A percentile compares a stretch with the other conserved stretches of the same genome.
phyloP scores from a whole-genome alignment of 495 filamentous ascomycete species.

The Penicillium malachiteum region DNA sequence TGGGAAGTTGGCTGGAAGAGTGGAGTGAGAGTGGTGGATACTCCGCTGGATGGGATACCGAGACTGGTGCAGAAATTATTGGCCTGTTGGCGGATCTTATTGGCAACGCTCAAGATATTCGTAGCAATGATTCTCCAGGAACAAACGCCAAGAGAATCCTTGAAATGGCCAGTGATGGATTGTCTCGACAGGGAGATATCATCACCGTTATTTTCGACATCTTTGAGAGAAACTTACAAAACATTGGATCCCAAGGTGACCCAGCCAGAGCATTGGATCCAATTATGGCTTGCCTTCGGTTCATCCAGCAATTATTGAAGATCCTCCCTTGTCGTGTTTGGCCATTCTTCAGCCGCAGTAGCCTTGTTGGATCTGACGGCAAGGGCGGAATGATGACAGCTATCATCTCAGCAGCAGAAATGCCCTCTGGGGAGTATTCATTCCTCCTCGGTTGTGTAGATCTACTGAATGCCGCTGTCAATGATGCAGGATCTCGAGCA shows the following conservation, averaged over 20 bases:
- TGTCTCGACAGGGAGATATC: conserved; percentile 73
- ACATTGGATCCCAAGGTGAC: conserved; percentile 54
- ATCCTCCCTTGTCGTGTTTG: conserved; percentile 81
- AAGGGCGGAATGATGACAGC: conserved; percentile 70
- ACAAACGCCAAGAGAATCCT: conserved; percentile 55
- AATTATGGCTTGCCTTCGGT: conserved; percentile 73
- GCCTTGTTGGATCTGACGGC: conserved; percentile 69
- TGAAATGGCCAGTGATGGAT: conserved; percentile 68
- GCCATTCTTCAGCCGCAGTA: conserved; percentile 80
- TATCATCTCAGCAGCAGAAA: conserved; percentile 73
- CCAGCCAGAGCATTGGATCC: conserved; percentile 55
- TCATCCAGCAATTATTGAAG: conserved; percentile 66
- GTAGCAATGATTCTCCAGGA: conserved; percentile 25
- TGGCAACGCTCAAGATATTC: conserved; percentile 30
- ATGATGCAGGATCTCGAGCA: conserved; percentile 70
- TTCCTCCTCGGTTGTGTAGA: conserved; percentile 70
- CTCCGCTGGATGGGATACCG: conserved; percentile 38
- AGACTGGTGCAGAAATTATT: conserved; percentile 62
- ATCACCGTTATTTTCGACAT: conserved; percentile 78
- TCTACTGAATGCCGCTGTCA: conserved; percentile 71
- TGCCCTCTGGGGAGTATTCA: conserved; percentile 70
- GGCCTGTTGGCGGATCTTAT: conserved; percentile 60
- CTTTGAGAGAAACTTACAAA: conserved; percentile 72
- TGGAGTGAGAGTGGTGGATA: conserved; percentile 43
- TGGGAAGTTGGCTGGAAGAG: conserved; percentile 71